Base-by-base conservation (phyloP, 257 asterid species). In the Nicotiana otophora region DNA sequence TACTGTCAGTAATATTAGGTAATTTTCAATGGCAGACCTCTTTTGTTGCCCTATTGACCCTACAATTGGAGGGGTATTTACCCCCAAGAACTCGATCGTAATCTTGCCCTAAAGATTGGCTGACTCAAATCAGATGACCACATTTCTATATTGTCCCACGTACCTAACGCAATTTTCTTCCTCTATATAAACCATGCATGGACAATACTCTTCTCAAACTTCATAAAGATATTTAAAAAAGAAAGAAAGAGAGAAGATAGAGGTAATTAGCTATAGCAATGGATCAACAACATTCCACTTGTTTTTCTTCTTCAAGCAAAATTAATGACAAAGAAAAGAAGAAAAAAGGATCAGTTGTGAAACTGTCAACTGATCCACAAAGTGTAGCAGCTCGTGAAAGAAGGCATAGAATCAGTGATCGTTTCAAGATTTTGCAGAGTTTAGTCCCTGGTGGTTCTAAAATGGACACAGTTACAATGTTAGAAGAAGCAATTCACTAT, bases 301-400 rank as follows among this genome's bases (percentile, higher is more conserved):
- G 83, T 17, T 84, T 82, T 78, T 85, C 34, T 85, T 82, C 78
- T 85, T 30, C 61, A 75, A 20, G 63, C 83, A 28, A 85, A 42
- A 76, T 65, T 34, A 82, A 46, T 70, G 4, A 48, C 33, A 79
- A 85, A 80, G 78, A 85, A 33, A 84, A 74, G 84, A 86, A 81
- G 74, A 67, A 64, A 31, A 84, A 81, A 51, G 3, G 51, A 42
- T 42, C 51, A 42, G 76, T 83, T 20, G 33, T 81, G 91, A 93
- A 84, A 87, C 87, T 94, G 36, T 94, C 98, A 10, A 91, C 97
- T 4, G 97, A 92, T 84, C 97, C 97, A 9, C 98, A 94, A 69
- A 93, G 95, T 77, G 90, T 93, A 48, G 98, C 98, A 58, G 97
- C 97, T 26, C 86, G 97, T 66, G 91, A 84, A 89, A 90, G 98